Evolutionary conservation across 306 rosid species (phyloP), one percentile per base, ranked within the genome.

Genomic region (Citrullus amarus): DNA sequence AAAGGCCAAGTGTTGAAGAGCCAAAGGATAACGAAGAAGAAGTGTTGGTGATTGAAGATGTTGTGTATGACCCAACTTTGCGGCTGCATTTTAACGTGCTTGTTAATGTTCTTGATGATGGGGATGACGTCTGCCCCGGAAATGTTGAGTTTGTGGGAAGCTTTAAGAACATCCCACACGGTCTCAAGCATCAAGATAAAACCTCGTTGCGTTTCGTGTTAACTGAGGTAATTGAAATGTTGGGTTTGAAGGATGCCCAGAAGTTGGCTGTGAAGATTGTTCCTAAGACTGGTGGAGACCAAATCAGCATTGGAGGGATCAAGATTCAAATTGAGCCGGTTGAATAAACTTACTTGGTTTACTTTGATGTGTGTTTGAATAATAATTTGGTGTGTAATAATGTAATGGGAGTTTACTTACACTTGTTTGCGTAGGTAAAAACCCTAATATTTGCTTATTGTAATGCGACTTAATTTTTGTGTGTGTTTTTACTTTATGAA

Each of bases 101-200:
- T 39, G 43, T 39, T 39, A 20, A 57, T 9, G 30, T 57, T 57
- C 6, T 8, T n/a, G 62, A 57, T 57, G 62, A 57, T n/a, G 62
- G 30, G 3, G 1, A 11, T 4, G 30, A n/a, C 6, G 30, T 57
- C 1, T n/a, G 32, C 6, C 82, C 97, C 0, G 84, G 62, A 10
- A 83, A 93, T 65, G 83, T 87, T 0, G 97, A 93, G 82, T 93
- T 89, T 75, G 96, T 90, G 3, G 97, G 97, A 2, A 91, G 93
- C 77, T 93, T 86, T 79, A 91, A 88, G 80, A 90, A 18, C 51
- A 89, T 91, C 53, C 91, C 96, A 28, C 93, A 86, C 39, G 78
- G 80, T 63, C 84, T 86, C 43, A 77, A 76, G 53, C 83, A 39
- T 7, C 8, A 80, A 38, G 61, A 53, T 0, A 79, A 18, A 1